Conservation (phyloP, 2,329 filamentous ascomycete genomes). For the Aureobasidium sp. region DNA sequence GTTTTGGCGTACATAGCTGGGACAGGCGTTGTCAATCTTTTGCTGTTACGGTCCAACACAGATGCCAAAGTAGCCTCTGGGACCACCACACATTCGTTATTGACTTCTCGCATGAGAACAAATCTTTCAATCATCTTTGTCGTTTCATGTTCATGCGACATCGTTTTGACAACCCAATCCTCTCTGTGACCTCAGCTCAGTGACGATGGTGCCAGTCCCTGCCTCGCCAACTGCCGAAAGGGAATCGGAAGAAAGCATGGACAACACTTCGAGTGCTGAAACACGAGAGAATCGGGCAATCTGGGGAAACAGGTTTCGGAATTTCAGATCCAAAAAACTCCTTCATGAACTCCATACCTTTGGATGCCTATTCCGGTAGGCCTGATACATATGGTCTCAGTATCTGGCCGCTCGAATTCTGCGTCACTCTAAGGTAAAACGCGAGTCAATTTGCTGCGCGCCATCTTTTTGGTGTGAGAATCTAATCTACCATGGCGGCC, state of each 20-base stretch:
- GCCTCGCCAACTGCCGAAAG: neutral
- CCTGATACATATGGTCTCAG: slow-evolving; percentile 5
- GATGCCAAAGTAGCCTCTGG: neutral
- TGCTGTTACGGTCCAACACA: neutral
- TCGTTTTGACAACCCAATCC: no score
- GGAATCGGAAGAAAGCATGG: neutral
- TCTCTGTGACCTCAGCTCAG: neutral
- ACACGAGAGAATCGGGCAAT: neutral
- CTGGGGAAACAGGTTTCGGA: neutral
- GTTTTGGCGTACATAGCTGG: neutral
- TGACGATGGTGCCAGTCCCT: neutral
- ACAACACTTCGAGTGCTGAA: neutral
- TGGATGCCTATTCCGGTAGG: neutral
- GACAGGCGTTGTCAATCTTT: neutral
- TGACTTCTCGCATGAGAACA: neutral
- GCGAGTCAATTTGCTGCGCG: neutral
- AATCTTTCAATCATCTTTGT: neutral
- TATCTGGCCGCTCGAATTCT: neutral
- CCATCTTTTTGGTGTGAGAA: neutral
- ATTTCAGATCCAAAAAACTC: neutral
- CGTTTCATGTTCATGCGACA: no score
- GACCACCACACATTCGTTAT: neutral
- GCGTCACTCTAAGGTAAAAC: neutral
- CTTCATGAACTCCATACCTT: neutral
- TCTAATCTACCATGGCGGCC: neutral